A percentile compares a stretch with the other conserved stretches of the same genome.
Conservation (phyloP, 2,329 filamentous ascomycete genomes). For the Leptographium galeiforme region DNA sequence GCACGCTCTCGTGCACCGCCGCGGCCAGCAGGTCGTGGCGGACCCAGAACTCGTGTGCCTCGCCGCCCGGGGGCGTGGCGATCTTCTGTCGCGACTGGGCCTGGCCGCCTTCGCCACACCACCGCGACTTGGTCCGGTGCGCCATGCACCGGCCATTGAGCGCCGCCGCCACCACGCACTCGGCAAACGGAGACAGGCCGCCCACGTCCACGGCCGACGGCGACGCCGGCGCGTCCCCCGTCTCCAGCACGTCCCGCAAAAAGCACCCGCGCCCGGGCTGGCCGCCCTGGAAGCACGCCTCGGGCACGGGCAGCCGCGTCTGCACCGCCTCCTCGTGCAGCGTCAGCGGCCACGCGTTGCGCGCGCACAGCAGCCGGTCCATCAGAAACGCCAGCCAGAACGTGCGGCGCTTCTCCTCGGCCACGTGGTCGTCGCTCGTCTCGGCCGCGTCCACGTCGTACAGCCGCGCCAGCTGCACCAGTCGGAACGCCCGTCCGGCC, state of each 20-base stretch:
- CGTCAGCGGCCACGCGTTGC: background rate
- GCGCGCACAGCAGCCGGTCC: background rate
- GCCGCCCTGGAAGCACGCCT: background rate
- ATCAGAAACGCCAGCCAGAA: background rate
- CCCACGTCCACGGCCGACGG: background rate
- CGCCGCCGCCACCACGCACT: background rate
- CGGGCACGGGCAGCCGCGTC: background rate
- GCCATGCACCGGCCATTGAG: background rate
- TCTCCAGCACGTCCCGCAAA: background rate
- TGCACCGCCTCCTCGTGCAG: background rate
- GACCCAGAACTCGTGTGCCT: background rate
- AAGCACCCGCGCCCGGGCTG: background rate
- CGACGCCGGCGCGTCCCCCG: background rate
- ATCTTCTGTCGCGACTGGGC: too few relatives aligned
- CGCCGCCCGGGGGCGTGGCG: background rate
- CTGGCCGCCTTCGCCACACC: too few relatives aligned
- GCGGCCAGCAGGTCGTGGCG: background rate
- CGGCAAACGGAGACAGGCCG: background rate
- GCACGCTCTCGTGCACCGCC: background rate
- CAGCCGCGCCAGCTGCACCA: background rate
- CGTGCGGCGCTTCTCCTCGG: background rate
- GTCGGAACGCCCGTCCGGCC: background rate
- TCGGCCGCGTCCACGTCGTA: background rate
- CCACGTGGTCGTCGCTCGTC: background rate
- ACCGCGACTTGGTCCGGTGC: background rate